These are phyloP conservation scores for Pachysolen tannophilus DNA, from an alignment of 805 yeast genomes.

Conservation along the genomic window DNA sequence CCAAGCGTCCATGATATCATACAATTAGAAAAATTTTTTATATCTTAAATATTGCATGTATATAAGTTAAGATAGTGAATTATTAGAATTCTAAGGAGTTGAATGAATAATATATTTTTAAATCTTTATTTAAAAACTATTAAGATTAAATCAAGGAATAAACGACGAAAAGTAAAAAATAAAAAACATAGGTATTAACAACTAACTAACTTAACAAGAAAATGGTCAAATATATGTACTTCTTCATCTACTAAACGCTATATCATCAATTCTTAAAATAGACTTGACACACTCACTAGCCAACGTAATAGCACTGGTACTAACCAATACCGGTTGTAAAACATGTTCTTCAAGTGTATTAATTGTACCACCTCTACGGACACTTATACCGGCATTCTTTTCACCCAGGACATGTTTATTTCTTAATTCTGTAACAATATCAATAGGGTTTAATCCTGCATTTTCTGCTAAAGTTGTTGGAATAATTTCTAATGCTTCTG, in stretches of 20 bases:
- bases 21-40: no score
- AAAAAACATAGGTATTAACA: no score
- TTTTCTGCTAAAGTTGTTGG: constrained; percentile 94
- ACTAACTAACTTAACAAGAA: background rate
- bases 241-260: constrained; percentile 73
- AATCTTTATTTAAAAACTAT: no score
- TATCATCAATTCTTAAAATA: constrained; percentile 93
- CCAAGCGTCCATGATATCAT: no score
- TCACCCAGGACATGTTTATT: constrained; percentile 89
- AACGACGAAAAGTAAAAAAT: no score
- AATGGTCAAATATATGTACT: background rate
- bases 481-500: constrained; percentile 83
- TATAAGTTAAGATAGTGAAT: no score
- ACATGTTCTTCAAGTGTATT: constrained; percentile 92
- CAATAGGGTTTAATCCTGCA: constrained; percentile 87
- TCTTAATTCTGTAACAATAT: constrained; percentile 87
- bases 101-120: no score
- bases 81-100: no score
- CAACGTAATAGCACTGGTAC: constrained; percentile 86
- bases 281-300: constrained; percentile 97
- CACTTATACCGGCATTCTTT: constrained; percentile 90
- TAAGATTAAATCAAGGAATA: no score
- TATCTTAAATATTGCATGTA: no score
- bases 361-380: constrained; percentile 86
- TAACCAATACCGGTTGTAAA: constrained; percentile 91